Evolutionary conservation across 495 filamentous ascomycete genomes (phyloP), one percentile per base, ranked within the genome.

Genomic region (Polyplosphaeria fusca): DNA sequence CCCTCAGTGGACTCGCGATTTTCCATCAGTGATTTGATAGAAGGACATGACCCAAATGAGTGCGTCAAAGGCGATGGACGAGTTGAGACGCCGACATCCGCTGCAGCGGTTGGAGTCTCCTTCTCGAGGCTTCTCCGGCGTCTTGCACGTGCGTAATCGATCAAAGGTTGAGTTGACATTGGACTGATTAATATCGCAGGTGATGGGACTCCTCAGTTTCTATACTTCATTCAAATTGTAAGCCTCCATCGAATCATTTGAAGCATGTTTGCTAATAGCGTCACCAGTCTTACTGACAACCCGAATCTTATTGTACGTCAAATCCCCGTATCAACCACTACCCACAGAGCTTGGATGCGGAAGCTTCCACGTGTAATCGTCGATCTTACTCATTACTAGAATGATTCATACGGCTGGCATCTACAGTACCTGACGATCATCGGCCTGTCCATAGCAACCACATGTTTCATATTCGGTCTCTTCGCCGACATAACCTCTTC

Each of bases 381-480:
- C 38, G n/a, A 22, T 44, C 40, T 37, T 20, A 44, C 58, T 57
- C 27, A 59, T 22, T 12, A 14, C 3, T 58, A 86, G 47, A 85
- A 84, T 58, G 74, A 80, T 12, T 81, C 85, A 19, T 93, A 86
- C 66, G 90, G 89, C 20, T 91, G 88, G 78, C 86, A 91, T 68
- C 85, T 86, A 63, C 88, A 92, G 71, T 91, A 86, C 70, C 74
- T 92, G 43, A 95, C 88, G 50, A 89, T 94, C 59, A 83, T 94
- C 62, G 64, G 89, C 24, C 78, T 94, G 12, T 71, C 78, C 2
- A 70, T 93, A 32, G 78, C 89, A 2, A 80, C 84, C 14, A 52
- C 81, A 43, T 88, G 88, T 32, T 92, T 93, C 68, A 59, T 73
- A 20, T 69, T 80, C 58, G 91, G 80, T 5, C 68, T 90, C n/a